Evolutionary conservation across 2,329 filamentous ascomycete species (phyloP), one percentile per base, ranked within the genome.

Genomic region (Phyllosticta ampelicida): DNA sequence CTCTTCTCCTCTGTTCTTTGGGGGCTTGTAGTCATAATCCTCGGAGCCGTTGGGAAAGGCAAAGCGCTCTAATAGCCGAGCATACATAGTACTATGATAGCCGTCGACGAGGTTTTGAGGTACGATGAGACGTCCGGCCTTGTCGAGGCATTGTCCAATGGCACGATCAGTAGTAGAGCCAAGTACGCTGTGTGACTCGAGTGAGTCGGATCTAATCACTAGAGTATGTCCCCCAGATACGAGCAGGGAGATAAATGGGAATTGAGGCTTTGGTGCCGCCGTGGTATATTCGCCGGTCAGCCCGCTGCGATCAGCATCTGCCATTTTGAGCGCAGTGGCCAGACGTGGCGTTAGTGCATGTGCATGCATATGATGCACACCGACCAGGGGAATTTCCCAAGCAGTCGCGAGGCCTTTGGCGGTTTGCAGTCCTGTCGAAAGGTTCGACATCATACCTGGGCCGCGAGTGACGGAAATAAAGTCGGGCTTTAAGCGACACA

Each of bases 151-250:
- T 72, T 96, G 89, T 53, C 94, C 94, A 60, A 96, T 77, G n/a
- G 94, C 90, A 62, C 91, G 85, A 72, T 95, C 90, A n/a, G 73
- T 74, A 0, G 87, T 87, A 16, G 81, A 77, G 18, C 86, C 90
- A 23, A 97, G 74, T 60, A 95, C 82, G 52, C 77, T 74, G 71
- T 97, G 92, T 23, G 85, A 76, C 23, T 79, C 83, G 1, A 94
- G 75, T 2, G 79, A 78, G 48, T 75, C 75, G 8, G 90, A 95
- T 66, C 86, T 81, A 48, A 96, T 82, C 19, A 99, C 83, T 69
- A 95, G 83, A 0, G 91, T 92, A 74, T 99, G 92, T 1, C 94
- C 94, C 44, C 94, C 94, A 0, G 90, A 96, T 16, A 94, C 89
- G 53, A 99, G 84, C 5, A 96, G 78, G 0, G 89, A 91, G 30